Evolutionary conservation across 2,329 filamentous ascomycete genomes (phyloP).

Genomic region (Aspergillus caelatus): DNA sequence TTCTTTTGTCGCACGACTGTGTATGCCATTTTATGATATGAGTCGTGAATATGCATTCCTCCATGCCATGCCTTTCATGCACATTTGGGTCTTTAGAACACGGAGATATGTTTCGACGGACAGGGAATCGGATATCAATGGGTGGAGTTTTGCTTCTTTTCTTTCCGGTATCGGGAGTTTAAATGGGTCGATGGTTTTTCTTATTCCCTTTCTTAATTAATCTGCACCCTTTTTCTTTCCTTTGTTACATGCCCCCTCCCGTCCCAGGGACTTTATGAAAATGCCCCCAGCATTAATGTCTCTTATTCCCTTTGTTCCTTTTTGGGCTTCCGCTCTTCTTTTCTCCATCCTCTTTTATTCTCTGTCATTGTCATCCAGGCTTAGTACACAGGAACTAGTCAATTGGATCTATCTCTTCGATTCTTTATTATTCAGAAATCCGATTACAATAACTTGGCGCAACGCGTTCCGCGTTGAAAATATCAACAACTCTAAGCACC

Average conservation of each 20-base stretch:
- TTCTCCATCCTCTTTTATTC: conserved; percentile 21
- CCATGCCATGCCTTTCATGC: conserved; percentile 8
- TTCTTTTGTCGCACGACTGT: conserved; percentile 9
- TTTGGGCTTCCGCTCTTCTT: conserved; percentile 10
- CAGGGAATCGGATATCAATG: conserved; percentile 16
- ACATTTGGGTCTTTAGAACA: conserved; percentile 21
- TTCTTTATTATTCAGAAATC: too few relatives aligned
- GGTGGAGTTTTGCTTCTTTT: conserved; percentile 19
- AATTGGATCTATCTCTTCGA: conserved; percentile 21
- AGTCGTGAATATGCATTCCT: too few relatives aligned
- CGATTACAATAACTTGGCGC: too few relatives aligned
- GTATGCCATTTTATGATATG: conserved; percentile 2
- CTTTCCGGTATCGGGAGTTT: conserved; percentile 17
- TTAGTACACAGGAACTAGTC: conserved; percentile 23
- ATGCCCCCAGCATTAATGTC: conserved; percentile 1
- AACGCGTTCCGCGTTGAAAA: too few relatives aligned
- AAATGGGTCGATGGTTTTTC: conserved; percentile 16
- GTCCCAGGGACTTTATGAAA: conserved; percentile 4
- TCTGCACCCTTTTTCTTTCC: background rate
- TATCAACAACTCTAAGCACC: too few relatives aligned
- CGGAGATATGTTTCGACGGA: conserved; percentile 12
- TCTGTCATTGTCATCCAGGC: conserved; percentile 27
- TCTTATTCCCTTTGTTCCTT: conserved; percentile 1
- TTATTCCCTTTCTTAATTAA: conserved; percentile 9
- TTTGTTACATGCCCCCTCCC: conserved; percentile 6